Conservation (phyloP, 2,329 filamentous ascomycete genomes). For the Penicillium freii region DNA sequence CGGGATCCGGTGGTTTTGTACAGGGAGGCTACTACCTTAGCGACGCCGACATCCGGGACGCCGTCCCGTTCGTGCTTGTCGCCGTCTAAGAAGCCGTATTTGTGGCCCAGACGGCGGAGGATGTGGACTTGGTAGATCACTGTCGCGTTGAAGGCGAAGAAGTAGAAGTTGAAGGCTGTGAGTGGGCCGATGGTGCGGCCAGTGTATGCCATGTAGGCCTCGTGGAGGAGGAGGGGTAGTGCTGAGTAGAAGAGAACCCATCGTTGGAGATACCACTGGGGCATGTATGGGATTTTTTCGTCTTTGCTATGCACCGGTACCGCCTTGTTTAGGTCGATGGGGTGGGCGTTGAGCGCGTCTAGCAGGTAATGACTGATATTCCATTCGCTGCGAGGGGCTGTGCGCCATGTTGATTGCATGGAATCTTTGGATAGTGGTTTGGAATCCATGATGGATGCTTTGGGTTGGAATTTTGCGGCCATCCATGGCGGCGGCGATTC, state of each 20-base stretch:
- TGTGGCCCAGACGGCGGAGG: conserved; percentile 23
- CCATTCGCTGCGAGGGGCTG: conserved; percentile 26
- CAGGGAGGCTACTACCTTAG: conserved; percentile 35
- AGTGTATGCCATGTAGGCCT: conserved; percentile 33
- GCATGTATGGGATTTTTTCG: conserved; percentile 43
- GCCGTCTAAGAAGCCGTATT: conserved; percentile 23
- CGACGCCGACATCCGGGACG: conserved; percentile 42
- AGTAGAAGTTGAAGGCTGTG: conserved; percentile 41
- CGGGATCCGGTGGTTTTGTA: conserved; percentile 37
- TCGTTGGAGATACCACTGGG: conserved; percentile 37
- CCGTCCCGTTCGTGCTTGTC: conserved; percentile 35
- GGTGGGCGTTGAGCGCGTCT: conserved; percentile 28
- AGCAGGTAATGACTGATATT: conserved; percentile 26
- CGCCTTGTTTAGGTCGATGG: conserved; percentile 24
- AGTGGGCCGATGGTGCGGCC: conserved; percentile 33
- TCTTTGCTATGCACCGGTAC: conserved; percentile 43
- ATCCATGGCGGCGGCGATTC: not conserved
- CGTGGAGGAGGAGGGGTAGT: conserved; percentile 41
- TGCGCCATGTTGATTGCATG: conserved; percentile 34
- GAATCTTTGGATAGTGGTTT: conserved; percentile 30
- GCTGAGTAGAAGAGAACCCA: conserved; percentile 45
- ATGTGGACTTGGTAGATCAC: conserved; percentile 39
- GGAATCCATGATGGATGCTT: conserved; percentile 19
- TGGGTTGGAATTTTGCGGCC: not conserved
- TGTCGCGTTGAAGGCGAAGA: conserved; percentile 40